Percentiles rank a stretch among this genome's conserved stretches.
phyloP scores from a whole-genome alignment of 129 eudicot species.

The Helianthus tuberosus region DNA sequence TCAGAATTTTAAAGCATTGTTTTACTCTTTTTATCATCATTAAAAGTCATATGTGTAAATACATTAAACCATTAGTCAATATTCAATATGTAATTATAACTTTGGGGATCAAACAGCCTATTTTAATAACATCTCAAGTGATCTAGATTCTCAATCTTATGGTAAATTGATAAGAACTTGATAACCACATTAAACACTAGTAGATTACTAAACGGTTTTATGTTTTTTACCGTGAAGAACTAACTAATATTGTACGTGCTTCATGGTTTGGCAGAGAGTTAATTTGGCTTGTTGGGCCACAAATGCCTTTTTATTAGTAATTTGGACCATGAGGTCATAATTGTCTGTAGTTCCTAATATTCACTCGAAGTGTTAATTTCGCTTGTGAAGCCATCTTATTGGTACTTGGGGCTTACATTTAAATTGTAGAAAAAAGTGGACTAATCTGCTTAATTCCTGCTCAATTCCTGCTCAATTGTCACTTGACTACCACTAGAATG shows the following conservation, averaged over 20 bases:
- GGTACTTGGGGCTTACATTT: background rate
- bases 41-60: too few species aligned
- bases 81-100: too few species aligned
- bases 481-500: conserved; percentile 10
- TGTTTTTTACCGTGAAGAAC: background rate
- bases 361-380: background rate
- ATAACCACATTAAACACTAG: too few species aligned
- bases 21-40: too few species aligned
- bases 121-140: too few species aligned
- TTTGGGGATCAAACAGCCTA: too few species aligned
- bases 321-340: background rate
- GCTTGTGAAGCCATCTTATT: background rate
- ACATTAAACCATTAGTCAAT: too few species aligned
- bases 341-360: background rate
- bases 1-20: too few species aligned
- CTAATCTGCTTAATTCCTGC: background rate
- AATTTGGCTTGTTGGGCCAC: conserved; percentile 7
- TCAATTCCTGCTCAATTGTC: background rate
- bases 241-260: background rate
- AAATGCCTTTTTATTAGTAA: conserved; percentile 1
- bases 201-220: too few species aligned
- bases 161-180: too few species aligned
- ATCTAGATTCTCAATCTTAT: too few species aligned
- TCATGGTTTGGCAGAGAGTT: background rate
- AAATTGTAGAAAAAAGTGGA: background rate